Evolutionary conservation across 169 alveolate genomes (phyloP).

Genomic region (Eimeria sp.): DNA sequence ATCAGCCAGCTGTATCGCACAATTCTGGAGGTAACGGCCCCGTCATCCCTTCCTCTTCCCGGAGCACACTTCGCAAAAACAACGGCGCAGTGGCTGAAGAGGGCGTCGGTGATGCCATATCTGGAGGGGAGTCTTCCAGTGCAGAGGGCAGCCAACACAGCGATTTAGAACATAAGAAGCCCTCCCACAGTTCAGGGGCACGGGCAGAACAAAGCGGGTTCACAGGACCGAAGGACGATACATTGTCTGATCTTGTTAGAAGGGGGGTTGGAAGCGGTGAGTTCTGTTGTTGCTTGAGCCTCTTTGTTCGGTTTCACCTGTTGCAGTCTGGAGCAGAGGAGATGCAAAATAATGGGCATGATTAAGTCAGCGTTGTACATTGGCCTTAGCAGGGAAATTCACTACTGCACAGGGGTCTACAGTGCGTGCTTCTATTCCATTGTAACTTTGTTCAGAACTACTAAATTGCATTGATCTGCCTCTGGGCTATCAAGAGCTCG

Average conservation of each 20-base stretch:
- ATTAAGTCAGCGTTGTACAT: too few relatives aligned
- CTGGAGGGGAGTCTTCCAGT: background rate
- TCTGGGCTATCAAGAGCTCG: conserved; percentile 50
- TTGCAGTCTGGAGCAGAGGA: background rate
- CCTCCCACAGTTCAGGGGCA: background rate
- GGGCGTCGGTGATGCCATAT: background rate
- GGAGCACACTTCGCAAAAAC: background rate
- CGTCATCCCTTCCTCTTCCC: background rate
- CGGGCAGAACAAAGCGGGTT: background rate
- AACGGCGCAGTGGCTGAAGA: background rate
- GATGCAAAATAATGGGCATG: background rate
- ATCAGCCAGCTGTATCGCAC: background rate
- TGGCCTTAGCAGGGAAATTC: background rate
- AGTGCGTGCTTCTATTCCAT: background rate
- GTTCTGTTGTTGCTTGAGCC: background rate
- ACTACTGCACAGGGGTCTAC: background rate
- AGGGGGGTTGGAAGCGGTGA: conserved; percentile 35
- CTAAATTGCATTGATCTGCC: conserved; percentile 53
- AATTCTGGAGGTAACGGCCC: background rate
- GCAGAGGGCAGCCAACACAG: background rate
- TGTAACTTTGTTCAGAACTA: conserved; percentile 6
- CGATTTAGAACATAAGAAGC: background rate
- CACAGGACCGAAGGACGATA: background rate
- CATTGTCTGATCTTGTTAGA: conserved; percentile 9
- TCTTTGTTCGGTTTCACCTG: background rate